Evolutionary conservation across 1,139 yeast genomes (phyloP), one percentile per base, ranked within the genome.

Genomic region (Magnusiomyces tetraspermus): DNA sequence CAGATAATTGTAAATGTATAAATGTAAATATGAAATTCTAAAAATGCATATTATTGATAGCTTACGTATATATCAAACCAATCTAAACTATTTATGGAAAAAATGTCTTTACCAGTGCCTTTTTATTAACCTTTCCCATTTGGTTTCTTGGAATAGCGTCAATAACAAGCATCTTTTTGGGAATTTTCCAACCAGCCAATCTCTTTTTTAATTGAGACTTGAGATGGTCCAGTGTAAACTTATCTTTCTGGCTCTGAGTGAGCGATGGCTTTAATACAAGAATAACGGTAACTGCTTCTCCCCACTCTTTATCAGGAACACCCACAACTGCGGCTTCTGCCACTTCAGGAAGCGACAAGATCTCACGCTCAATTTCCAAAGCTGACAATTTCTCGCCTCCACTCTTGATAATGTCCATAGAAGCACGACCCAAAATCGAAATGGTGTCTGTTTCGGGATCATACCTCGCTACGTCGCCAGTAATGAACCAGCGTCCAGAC

Each of bases 351-450:
- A 65, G 56, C 10, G 68, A 64, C 31, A 68, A 61, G 19, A 68
- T 64, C 55, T 68, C 72, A 13, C 71, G 64, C 58, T 68, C 72
- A 53, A 68, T 67, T 54, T 68, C 72, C 37, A 68, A 57, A 0
- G 72, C 72, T n/a, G 69, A 64, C 5, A 67, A 55, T 58, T 65
- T 67, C 53, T 68, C 71, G 5, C 71, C 71, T 19, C 71, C 71
- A 17, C 67, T 62, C 53, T 68, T 68, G 59, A 66, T 65, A 48
- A 68, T 68, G 55, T 70, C 73, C 70, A 70, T 69, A 40, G 70
- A 63, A 40, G 67, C 66, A 23, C 72, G 63, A 10, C 72, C 72
- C 33, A 66, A 60, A 50, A 69, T 67, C 51, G 57, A 62, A 53
- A 65, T 59, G 46, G 65, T 59, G 15, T 67, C 68, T 2, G 50